Evolutionary conservation across 306 rosid genomes (phyloP), one percentile per base, ranked within the genome.

Genomic region (Adenanthera pavonina): DNA sequence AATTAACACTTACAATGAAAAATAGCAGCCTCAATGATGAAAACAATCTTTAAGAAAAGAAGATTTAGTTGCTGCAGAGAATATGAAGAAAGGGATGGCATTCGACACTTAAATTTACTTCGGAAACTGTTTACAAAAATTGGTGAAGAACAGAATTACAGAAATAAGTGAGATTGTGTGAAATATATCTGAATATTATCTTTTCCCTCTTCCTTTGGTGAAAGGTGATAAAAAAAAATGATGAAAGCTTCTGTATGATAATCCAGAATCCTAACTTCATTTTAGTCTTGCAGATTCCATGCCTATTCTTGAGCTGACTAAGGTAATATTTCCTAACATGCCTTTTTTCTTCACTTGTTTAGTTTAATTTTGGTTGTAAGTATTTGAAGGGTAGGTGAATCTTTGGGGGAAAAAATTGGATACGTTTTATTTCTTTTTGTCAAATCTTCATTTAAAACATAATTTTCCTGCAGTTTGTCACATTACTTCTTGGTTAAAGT

Each of bases 261-360:
- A 20, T 9, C 49, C 49, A 67, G 33, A 67, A 44, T n/a, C 49
- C 33, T 67, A 3, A 40, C 71, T 13, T 13, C 68, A 46, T 77
- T 77, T 77, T 72, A 9, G 36, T n/a, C 74, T 19, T 57, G 86
- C 86, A 86, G 89, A 76, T 76, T 49, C 74, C 60, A 20, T 65
- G 6, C n/a, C 69, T 40, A 71, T 65, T 47, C 43, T 57, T 25
- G 84, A 86, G 44, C 74, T 48, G 76, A 73, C 71, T 46, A 65
- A 80, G 86, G 86, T 86, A 77, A 13, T 36, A 47, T 46, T 62
- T 80, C 19, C 6, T 40, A 15, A 41, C 53, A 68, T 43, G 0
- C 49, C 30, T 17, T n/a, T 54, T 16, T 19, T 65, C 70, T 36
- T 38, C 14, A 66, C 72, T 40, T 8, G 17, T 67, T 66, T 10